Conservation (phyloP, 179 eudicot species). For the Spinacia oleracea region DNA sequence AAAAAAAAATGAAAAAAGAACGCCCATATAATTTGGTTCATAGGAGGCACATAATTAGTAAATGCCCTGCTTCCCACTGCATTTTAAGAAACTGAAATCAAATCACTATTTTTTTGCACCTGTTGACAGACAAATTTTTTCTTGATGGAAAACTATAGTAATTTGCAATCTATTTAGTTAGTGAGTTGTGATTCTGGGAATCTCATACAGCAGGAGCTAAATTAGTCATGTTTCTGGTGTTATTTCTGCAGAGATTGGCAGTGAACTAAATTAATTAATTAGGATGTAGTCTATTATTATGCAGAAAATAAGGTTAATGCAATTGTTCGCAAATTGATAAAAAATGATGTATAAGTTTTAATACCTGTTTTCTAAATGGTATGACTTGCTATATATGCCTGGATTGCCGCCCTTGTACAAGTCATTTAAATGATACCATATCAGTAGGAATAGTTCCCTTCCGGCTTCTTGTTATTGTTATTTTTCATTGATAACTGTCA, state of each 20-base stretch:
- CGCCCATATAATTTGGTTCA: too few relatives aligned
- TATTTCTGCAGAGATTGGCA: background rate
- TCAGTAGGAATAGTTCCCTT: background rate
- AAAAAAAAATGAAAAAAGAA: too few relatives aligned
- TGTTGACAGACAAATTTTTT: background rate
- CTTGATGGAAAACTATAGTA: background rate
- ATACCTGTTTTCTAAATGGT: background rate
- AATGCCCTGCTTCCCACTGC: too few relatives aligned
- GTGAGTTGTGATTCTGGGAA: background rate
- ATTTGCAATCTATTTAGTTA: background rate
- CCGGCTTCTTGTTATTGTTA: background rate
- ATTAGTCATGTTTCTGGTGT: background rate
- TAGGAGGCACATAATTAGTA: too few relatives aligned
- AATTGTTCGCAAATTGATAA: background rate
- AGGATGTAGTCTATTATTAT: background rate
- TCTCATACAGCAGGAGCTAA: background rate
- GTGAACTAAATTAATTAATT: background rate
- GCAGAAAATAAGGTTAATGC: background rate
- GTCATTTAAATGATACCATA: background rate
- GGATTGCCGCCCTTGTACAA: background rate
- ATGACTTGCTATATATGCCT: background rate
- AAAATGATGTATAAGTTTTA: background rate
- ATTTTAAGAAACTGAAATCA: background rate
- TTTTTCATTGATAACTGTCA: background rate
- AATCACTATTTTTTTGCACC: background rate